Evolutionary conservation across 495 filamentous ascomycete species (phyloP).

Genomic region (Neurospora sp.): DNA sequence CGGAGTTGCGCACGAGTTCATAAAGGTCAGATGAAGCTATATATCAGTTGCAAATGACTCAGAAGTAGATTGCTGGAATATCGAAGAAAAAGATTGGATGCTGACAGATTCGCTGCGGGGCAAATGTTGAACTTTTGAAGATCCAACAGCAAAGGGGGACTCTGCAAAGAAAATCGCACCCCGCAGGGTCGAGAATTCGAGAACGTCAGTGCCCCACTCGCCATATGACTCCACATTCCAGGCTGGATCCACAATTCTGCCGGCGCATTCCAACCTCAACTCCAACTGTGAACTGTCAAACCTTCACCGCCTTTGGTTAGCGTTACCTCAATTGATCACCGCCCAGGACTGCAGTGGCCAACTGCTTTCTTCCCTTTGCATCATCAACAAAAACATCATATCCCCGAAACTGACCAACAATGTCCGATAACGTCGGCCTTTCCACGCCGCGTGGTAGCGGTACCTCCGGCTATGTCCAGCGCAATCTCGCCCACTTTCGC

Average conservation of each 20-base stretch:
- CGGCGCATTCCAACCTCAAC: neutral
- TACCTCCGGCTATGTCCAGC: constrained; percentile 95
- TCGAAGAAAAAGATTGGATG: neutral
- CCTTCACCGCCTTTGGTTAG: neutral
- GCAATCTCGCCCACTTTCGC: constrained; percentile 70
- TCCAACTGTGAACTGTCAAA: neutral
- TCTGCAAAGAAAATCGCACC: neutral
- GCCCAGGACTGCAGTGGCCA: neutral
- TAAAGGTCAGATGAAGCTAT: neutral
- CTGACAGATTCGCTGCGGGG: neutral
- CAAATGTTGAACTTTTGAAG: neutral
- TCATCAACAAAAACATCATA: neutral
- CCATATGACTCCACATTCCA: neutral
- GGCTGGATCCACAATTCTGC: neutral
- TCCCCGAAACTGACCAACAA: constrained; percentile 25
- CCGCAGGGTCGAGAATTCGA: neutral
- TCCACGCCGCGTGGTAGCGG: constrained; percentile 88
- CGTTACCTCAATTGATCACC: neutral
- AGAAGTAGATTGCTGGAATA: neutral
- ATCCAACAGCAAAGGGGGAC: neutral
- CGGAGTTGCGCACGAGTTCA: neutral
- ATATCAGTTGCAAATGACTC: neutral
- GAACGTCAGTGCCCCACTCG: neutral
- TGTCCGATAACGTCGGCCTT: constrained; percentile 98
- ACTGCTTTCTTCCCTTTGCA: neutral